Percentiles rank a stretch among this genome's conserved stretches.
phyloP scores from a whole-genome alignment of 257 asterid species.

The Rubia yunnanensis region DNA sequence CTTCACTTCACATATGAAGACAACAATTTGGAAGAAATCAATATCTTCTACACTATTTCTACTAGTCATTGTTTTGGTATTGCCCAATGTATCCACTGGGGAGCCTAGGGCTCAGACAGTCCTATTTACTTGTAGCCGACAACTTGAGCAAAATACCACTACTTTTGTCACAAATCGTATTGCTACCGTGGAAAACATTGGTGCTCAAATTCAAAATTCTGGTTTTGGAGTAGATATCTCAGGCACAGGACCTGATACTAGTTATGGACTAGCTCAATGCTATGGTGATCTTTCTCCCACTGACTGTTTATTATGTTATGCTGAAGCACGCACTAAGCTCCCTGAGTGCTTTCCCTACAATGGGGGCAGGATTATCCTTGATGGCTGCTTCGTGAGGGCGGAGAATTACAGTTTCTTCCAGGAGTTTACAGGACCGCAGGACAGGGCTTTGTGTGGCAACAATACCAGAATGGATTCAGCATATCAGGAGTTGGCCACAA shows the following conservation, averaged over 20 bases:
- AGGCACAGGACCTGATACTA: too few species aligned
- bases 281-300: neutral
- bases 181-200: neutral
- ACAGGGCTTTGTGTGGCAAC: too few species aligned
- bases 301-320: neutral
- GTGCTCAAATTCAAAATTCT: neutral
- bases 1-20: neutral
- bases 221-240: neutral
- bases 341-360: neutral
- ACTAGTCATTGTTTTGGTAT: neutral
- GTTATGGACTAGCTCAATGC: neutral
- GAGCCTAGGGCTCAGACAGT: too few species aligned
- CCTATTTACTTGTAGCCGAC: neutral
- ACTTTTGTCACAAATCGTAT: neutral
- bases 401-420: neutral
- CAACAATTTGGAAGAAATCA: too few species aligned
- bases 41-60: neutral
- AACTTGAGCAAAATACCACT: neutral
- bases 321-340: neutral
- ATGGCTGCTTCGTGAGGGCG: neutral
- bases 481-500: too few species aligned
- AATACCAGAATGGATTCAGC: too few species aligned
- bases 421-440: too few species aligned
- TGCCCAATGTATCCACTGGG: neutral
- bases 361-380: neutral